A percentile compares a stretch with the other conserved stretches of the same genome.
Evolutionary conservation across 495 filamentous ascomycete genomes (phyloP).

Genomic region (Durotheca rogersii): DNA sequence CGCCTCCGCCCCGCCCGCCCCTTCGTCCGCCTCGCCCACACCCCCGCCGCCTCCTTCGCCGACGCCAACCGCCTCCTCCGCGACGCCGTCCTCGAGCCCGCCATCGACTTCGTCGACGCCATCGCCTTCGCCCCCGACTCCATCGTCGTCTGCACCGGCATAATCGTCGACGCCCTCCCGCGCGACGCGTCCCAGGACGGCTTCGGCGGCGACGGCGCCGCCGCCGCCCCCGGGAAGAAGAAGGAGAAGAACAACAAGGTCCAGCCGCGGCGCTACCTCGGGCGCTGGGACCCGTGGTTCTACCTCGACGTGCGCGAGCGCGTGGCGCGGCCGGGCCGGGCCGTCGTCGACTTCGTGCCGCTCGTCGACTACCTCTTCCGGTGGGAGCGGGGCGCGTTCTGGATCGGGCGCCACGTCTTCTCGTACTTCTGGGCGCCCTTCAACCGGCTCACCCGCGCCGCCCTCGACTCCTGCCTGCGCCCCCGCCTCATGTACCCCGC

Average conservation of each 20-base stretch:
- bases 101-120: slow-evolving; percentile 50
- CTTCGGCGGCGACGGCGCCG: too few relatives aligned
- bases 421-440: slow-evolving; percentile 55
- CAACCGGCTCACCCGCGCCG: slow-evolving; percentile 50
- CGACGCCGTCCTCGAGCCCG: slow-evolving; percentile 25
- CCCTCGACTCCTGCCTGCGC: slow-evolving; percentile 57
- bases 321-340: slow-evolving; percentile 4
- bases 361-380: slow-evolving; percentile 60
- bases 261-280: slow-evolving; percentile 43
- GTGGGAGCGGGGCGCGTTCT: slow-evolving; percentile 63
- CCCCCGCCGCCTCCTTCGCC: slow-evolving; percentile 37
- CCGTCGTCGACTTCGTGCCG: slow-evolving; percentile 41
- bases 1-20: slow-evolving; percentile 50
- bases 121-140: slow-evolving; percentile 51
- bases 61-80: slow-evolving; percentile 36
- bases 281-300: slow-evolving; percentile 53
- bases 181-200: too few relatives aligned
- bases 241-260: too few relatives aligned
- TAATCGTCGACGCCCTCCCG: slow-evolving; percentile 42
- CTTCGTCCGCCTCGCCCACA: slow-evolving; percentile 58
- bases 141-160: slow-evolving; percentile 55
- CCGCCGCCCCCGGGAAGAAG: too few relatives aligned
- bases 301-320: slow-evolving; percentile 47
- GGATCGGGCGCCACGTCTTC: slow-evolving; percentile 55
- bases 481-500: slow-evolving; percentile 60